Evolutionary conservation across 495 filamentous ascomycete species (phyloP), one percentile per base, ranked within the genome.

Genomic region (Aspergillus carlsbadensis): DNA sequence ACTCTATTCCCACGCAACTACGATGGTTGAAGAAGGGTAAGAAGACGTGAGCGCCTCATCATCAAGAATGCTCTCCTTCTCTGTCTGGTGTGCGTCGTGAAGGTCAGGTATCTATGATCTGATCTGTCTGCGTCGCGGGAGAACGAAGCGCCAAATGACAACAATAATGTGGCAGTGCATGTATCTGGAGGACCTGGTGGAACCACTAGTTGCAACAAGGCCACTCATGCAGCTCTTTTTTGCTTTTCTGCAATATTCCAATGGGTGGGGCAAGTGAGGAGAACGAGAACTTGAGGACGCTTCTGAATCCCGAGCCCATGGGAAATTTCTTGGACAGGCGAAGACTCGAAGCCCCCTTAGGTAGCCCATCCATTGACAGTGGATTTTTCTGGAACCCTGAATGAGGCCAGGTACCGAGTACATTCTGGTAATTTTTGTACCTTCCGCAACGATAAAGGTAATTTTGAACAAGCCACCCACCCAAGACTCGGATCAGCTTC

Each of bases 161-260:
- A 67, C 66, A 74, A 55, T 73, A 74, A 55, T 73, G 73, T 76
- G 73, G 73, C 73, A 76, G 73, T 76, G 73, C 73, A 74, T 73
- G 73, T 71, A 74, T 65, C 63, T 62, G 65, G 51, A 62, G 57
- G 50, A 40, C 46, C 37, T 13, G 39, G 59, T 65, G 63, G 63
- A 48, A 41, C 59, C 59, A 52, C 63, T 65, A 65, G 56, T 42
- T 50, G 37, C 53, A 46, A 59, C 47, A 54, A 46, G 56, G 53
- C 62, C 62, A 59, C 49, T 61, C 31, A 65, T 39, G 21, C 11
- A 50, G 13, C 17, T 34, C 17, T n/a, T 26, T n/a, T 48, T 34
- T 48, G 45, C 47, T 50, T 45, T 45, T 37, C 47, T 50, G 18
- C 47, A 50, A 34, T 39, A 24, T 22, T 15, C 26, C 18, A 50